phyloP scores from a whole-genome alignment of 1,284 basidiomycete species.

The Mycocalia duriaeana region DNA sequence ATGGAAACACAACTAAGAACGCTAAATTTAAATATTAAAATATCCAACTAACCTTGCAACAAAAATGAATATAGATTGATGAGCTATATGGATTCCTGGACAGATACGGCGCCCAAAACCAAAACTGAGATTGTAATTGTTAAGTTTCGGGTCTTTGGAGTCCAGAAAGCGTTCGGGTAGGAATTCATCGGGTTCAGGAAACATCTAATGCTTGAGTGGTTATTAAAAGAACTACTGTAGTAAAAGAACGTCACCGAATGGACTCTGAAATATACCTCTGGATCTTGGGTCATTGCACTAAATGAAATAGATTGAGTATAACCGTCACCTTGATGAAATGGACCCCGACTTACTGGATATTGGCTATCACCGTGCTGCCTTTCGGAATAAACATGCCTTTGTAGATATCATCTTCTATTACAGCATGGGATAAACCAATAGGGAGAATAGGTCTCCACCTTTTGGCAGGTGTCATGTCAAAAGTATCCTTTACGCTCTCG shows the following conservation, averaged over 20 bases:
- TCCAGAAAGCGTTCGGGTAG: conserved; percentile 8
- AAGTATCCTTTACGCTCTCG: background rate
- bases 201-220: no score
- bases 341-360: background rate
- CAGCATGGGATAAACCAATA: conserved; percentile 5
- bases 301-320: background rate
- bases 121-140: background rate
- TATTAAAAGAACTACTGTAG: background rate
- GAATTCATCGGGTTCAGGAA: conserved; percentile 5
- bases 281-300: background rate
- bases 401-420: conserved; percentile 3
- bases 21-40: background rate
- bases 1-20: no score
- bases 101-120: background rate
- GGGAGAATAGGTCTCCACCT: conserved; percentile 7
- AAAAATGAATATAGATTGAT: background rate
- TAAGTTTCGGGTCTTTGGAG: conserved; percentile 2
- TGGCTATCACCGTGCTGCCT: conserved; percentile 3
- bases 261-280: background rate
- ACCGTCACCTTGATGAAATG: background rate
- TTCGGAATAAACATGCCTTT: conserved; percentile 4
- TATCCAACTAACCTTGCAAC: background rate
- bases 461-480: background rate
- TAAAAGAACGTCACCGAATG: background rate
- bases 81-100: conserved; percentile 1